These are phyloP conservation scores for Rhodamnia argentea DNA, from an alignment of 345 rosid genomes.

Conservation along the genomic window DNA sequence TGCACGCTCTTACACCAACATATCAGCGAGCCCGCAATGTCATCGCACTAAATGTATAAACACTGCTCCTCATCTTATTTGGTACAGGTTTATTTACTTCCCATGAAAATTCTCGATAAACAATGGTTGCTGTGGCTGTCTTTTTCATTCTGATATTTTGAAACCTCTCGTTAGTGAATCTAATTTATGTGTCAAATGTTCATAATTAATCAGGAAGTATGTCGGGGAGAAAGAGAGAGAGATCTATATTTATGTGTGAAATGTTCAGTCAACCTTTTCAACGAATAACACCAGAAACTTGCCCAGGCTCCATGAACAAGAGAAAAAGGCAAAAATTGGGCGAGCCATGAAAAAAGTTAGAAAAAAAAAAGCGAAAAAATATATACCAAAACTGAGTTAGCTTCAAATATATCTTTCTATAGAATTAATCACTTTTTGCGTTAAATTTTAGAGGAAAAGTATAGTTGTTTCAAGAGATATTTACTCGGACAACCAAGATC, in stretches of 20 bases:
- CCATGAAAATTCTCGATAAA: no score
- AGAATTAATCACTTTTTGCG: background rate
- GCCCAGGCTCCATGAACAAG: background rate
- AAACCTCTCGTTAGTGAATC: no score
- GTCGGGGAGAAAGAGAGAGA: background rate
- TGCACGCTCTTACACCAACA: background rate
- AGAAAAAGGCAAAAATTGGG: rapidly evolving
- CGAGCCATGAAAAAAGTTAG: background rate
- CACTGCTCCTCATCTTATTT: no score
- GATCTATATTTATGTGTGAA: background rate
- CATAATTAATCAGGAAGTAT: no score
- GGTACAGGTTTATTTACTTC: no score
- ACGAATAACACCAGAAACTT: background rate
- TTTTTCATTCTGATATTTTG: no score
- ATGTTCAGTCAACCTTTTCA: background rate
- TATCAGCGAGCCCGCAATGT: no score
- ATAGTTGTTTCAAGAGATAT: no score
- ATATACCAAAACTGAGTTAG: background rate
- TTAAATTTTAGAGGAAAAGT: no score
- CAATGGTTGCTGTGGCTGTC: no score
- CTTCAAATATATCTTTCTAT: background rate
- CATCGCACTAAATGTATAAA: background rate
- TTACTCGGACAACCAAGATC: no score
- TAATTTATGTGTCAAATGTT: no score
- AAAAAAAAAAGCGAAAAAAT: background rate